Conservation (phyloP, 179 eudicot species). For the Patellifolia procumbens region DNA sequence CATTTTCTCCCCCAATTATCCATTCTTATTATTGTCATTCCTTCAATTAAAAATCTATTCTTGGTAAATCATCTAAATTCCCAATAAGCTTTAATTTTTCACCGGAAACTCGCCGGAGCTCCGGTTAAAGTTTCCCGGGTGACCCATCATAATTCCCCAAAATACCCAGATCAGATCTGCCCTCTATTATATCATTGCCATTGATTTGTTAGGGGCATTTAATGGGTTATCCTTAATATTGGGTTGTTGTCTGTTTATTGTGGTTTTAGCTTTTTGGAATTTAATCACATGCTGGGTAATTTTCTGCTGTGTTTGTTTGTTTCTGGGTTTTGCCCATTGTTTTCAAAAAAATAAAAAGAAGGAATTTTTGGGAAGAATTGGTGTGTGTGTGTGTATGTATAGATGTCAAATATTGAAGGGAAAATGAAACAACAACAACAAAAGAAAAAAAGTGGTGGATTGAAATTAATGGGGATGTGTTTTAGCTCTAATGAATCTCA, state of each 20-base stretch:
- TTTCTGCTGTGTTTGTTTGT: background rate
- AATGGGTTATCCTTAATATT: background rate
- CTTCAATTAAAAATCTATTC: background rate
- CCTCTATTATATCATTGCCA: conserved; percentile 11
- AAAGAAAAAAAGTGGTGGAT: conserved; percentile 36
- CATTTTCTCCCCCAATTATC: background rate
- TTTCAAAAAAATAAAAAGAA: background rate
- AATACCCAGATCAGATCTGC: conserved; percentile 30
- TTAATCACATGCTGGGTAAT: conserved; percentile 11
- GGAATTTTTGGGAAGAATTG: background rate
- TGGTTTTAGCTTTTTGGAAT: background rate
- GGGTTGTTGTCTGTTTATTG: background rate
- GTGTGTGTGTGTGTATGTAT: background rate
- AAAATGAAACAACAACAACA: conserved; percentile 33
- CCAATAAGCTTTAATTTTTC: background rate
- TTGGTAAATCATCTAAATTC: background rate
- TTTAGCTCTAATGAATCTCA: conserved; percentile 49
- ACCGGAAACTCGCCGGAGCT: conserved; percentile 20
- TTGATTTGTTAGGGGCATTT: background rate
- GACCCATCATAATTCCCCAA: conserved; percentile 15
- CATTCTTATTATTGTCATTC: background rate
- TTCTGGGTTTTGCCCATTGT: conserved; percentile 6
- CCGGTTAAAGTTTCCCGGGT: conserved; percentile 14
- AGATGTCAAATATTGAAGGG: conserved; percentile 28
- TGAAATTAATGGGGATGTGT: conserved; percentile 61